A percentile compares a stretch with the other conserved stretches of the same genome.
Conservation (phyloP, 805 yeast species). For the Lipomyces japonicus region DNA sequence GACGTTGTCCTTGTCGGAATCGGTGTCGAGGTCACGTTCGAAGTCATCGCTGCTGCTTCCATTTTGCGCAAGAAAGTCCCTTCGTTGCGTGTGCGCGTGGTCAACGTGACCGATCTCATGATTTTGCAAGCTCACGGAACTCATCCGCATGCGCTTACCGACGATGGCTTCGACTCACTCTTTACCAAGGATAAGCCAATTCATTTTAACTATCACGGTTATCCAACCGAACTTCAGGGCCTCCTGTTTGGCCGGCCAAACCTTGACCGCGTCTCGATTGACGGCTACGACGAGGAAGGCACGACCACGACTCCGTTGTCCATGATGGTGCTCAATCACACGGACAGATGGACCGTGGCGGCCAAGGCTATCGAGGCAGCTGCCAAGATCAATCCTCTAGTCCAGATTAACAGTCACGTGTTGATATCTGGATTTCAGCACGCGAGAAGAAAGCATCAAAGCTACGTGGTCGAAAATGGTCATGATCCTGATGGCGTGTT, state of each 20-base stretch:
- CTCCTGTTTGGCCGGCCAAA: slow-evolving; percentile 25
- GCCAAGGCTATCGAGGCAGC: slow-evolving; percentile 22
- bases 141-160: slow-evolving; percentile 27
- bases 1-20: slow-evolving; percentile 29
- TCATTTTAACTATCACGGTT: slow-evolving; percentile 29
- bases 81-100: slow-evolving; percentile 26
- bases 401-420: slow-evolving; percentile 18
- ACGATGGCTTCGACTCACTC: slow-evolving; percentile 17
- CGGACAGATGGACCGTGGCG: slow-evolving; percentile 27
- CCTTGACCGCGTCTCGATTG: slow-evolving; percentile 20
- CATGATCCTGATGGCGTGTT: slow-evolving; percentile 26
- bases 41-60: slow-evolving; percentile 29
- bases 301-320: slow-evolving; percentile 29
- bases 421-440: slow-evolving; percentile 20
- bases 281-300: slow-evolving; percentile 29
- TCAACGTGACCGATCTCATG: slow-evolving; percentile 30
- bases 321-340: slow-evolving; percentile 27
- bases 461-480: slow-evolving; percentile 20
- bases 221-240: slow-evolving; percentile 27
- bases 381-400: slow-evolving; percentile 16
- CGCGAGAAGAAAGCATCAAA: slow-evolving; percentile 22
- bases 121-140: slow-evolving; percentile 17
- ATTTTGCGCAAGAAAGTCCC: slow-evolving; percentile 24
- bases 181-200: slow-evolving; percentile 28
- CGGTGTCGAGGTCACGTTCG: slow-evolving; percentile 30